Evolutionary conservation across 192 early-diverging fungal genomes (phyloP), one percentile per base, ranked within the genome.

Genomic region (Podochytrium sp.): DNA sequence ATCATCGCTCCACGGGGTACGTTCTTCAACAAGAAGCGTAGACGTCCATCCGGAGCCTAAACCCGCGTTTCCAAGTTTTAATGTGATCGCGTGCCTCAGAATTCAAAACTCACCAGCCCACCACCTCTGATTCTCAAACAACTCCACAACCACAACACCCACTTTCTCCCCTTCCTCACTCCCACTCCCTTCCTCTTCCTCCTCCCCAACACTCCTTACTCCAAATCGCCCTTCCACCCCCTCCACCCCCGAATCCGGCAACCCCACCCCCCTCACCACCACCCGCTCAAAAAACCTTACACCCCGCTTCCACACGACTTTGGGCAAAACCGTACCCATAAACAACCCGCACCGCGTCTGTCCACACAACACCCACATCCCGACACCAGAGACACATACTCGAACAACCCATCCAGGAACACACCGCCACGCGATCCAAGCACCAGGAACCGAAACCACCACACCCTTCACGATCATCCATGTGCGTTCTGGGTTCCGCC

Each of bases 61-160:
- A 61, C 16, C 7, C 18, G 16, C 47, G 23, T 12, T 38, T 20
- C 7, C 7, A 61, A 16, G 16, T n/a, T 14, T 18, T n/a, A 61
- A 61, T 12, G 25, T 37, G 25, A 37, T 38, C 4, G 34, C 32
- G 20, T 38, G 34, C n/a, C n/a, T n/a, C 41, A 65, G 23, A 49
- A 20, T 1, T 20, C 12, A 47, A 47, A 30, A 47, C 63, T 35
- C 55, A 71, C 69, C 69, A 40, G 69, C 69, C 69, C 69, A 71
- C 69, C 69, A 71, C 16, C 69, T 25, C 43, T 71, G 69, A 59
- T 71, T 71, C 43, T 71, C 69, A 60, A 59, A 71, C 12, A 71
- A 34, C 34, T 71, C 69, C 37, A 71, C 69, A 7, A 43, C 39
- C 16, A 71, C 37, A 18, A 23, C 30, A 18, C 18, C 60, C 14